Evolutionary conservation across 352 stramenopile species (phyloP).

Genomic region (Phytophthora pinifolia): DNA sequence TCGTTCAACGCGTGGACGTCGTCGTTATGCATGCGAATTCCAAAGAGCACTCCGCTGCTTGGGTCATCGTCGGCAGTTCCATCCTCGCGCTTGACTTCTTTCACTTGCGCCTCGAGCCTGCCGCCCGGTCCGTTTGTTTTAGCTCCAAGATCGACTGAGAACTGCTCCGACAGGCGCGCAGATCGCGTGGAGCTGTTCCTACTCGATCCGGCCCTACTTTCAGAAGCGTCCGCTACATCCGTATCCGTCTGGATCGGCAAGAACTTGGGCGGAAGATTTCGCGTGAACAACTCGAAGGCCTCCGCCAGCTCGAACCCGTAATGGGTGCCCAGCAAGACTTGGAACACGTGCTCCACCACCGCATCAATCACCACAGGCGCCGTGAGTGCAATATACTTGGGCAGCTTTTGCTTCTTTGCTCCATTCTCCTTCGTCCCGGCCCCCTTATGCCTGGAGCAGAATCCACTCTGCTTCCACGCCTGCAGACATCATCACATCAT

Average conservation of each 20-base stretch:
- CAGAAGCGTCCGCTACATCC: conserved; percentile 32
- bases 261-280: conserved; percentile 47
- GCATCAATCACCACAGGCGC: conserved; percentile 73
- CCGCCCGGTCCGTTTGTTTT: conserved; percentile 29
- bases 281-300: conserved; percentile 69
- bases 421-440: conserved; percentile 33
- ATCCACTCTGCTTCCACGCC: conserved; percentile 78
- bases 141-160: conserved; percentile 16
- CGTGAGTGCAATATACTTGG: conserved; percentile 51
- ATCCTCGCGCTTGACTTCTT: conserved; percentile 24
- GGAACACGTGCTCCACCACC: conserved; percentile 75
- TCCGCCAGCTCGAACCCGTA: conserved; percentile 73
- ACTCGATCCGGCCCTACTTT: conserved; percentile 3
- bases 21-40: conserved; percentile 84
- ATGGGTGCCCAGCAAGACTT: conserved; percentile 64
- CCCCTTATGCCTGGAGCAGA: conserved; percentile 81
- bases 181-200: conserved; percentile 13
- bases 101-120: conserved; percentile 20
- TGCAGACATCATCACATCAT: conserved; percentile 19
- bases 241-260: conserved; percentile 40
- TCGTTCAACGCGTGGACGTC: conserved; percentile 79
- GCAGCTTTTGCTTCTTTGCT: conserved; percentile 59
- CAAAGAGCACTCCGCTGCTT: conserved; percentile 32
- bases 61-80: conserved; percentile 5
- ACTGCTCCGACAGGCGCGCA: conserved; percentile 22